Evolutionary conservation across 2,329 filamentous ascomycete genomes (phyloP).

Genomic region (Didymella sp.): DNA sequence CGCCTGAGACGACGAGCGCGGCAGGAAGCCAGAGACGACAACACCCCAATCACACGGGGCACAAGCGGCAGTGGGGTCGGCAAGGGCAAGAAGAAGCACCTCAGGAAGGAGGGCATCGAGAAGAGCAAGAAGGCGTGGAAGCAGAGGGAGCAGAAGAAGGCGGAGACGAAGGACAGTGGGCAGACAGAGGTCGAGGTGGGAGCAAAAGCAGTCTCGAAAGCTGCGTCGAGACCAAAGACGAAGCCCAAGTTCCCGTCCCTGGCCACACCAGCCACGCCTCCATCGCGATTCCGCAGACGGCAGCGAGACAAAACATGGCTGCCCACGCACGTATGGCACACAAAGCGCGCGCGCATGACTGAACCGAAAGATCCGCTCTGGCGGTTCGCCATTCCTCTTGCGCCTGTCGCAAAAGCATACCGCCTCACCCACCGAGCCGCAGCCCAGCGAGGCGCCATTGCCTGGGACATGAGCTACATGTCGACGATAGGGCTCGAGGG

Average conservation of each 20-base stretch:
- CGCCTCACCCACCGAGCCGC: conserved; percentile 83
- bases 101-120: conserved; percentile 79
- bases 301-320: conserved; percentile 92
- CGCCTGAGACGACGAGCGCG: conserved; percentile 73
- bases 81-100: conserved; percentile 54
- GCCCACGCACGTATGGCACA: conserved; percentile 92
- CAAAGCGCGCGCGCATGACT: conserved; percentile 91
- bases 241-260: conserved; percentile 75
- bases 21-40: conserved; percentile 83
- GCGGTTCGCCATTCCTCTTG: conserved; percentile 85
- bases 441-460: conserved; percentile 76
- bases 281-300: conserved; percentile 79
- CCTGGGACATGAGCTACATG: conserved; percentile 95
- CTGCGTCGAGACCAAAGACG: conserved; percentile 52
- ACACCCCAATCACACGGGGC: conserved; percentile 79
- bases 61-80: conserved; percentile 65
- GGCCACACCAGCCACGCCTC: conserved; percentile 68
- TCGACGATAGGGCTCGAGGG: conserved; percentile 84
- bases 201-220: conserved; percentile 21
- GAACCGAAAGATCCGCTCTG: conserved; percentile 79
- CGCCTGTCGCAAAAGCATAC: conserved; percentile 89
- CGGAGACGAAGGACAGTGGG: conserved; percentile 38
- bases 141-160: conserved; percentile 60
- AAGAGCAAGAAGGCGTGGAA: conserved; percentile 68
- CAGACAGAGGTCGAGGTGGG: conserved; percentile 22